Evolutionary conservation across 176 grass and related monocot species (phyloP).

Genomic region (Pharus latifolius): DNA sequence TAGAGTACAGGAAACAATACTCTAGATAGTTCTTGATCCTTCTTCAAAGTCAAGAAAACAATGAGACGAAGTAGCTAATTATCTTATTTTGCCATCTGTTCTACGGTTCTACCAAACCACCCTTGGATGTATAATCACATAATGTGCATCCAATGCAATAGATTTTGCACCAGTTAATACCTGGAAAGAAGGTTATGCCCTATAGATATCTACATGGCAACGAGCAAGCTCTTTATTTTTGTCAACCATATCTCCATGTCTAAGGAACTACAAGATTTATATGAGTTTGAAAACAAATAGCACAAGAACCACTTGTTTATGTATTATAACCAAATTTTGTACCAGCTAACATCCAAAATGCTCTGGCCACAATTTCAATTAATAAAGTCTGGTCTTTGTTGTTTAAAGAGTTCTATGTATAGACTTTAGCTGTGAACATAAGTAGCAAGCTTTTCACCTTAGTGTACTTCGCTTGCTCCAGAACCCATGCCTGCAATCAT

Average conservation of each 20-base stretch:
- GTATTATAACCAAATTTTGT: not conserved
- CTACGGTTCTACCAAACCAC: no score
- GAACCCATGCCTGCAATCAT: constrained; percentile 71
- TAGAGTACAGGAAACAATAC: not conserved
- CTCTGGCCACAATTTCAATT: constrained; percentile 3
- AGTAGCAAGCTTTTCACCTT: constrained; percentile 49
- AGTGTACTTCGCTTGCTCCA: constrained; percentile 79
- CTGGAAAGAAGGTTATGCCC: not conserved
- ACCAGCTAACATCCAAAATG: not conserved
- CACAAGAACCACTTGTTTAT: not conserved
- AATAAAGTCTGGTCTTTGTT: not conserved
- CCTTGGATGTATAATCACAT: no score
- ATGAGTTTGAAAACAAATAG: not conserved
- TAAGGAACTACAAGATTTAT: not conserved
- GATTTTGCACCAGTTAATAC: no score
- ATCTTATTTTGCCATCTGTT: no score
- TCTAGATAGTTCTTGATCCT: no score
- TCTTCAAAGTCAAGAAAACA: not conserved
- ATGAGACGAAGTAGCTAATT: no score
- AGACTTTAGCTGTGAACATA: not conserved
- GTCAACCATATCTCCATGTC: not conserved
- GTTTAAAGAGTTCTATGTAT: not conserved
- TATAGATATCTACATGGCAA: not conserved
- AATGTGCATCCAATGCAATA: no score
- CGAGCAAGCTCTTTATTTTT: not conserved